Percentiles rank a stretch among this genome's conserved stretches.
Evolutionary conservation across 768 basidiomycete genomes (phyloP).

Genomic region (Suillus americanus): DNA sequence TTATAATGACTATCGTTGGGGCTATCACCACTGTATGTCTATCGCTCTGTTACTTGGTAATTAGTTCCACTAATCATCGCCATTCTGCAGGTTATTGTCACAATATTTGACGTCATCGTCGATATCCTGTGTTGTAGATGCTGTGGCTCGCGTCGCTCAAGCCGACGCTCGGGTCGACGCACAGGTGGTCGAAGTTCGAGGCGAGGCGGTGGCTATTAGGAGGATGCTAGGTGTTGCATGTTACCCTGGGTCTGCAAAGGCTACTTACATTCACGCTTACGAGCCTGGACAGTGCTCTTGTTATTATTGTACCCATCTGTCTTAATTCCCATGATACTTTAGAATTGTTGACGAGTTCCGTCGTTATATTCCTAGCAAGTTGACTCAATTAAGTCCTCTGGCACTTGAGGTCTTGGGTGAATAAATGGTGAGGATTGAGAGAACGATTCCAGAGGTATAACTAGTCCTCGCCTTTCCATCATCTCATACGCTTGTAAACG

Average conservation of each 20-base stretch:
- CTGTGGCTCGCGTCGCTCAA: neutral
- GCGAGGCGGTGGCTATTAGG: neutral
- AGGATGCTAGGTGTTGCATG: neutral
- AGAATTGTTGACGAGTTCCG: neutral
- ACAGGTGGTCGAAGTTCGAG: neutral
- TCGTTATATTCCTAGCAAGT: neutral
- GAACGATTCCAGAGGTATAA: neutral
- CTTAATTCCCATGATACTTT: neutral
- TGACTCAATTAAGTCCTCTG: neutral
- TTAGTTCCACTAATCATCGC: too few species aligned
- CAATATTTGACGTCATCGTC: conserved; percentile 48
- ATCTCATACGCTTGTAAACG: neutral
- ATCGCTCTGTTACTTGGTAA: neutral
- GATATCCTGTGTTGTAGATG: conserved; percentile 11
- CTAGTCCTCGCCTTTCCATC: neutral
- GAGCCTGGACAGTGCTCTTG: neutral
- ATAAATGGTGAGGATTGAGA: neutral
- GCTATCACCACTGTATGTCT: conserved; percentile 56
- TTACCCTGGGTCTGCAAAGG: neutral
- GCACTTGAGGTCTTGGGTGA: neutral
- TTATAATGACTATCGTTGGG: conserved; percentile 61
- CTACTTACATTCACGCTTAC: neutral
- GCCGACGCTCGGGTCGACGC: neutral
- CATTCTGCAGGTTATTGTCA: conserved; percentile 53
- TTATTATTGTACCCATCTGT: neutral